phyloP scores from a whole-genome alignment of 768 basidiomycete species.

The Podaxis mareebaensis region DNA sequence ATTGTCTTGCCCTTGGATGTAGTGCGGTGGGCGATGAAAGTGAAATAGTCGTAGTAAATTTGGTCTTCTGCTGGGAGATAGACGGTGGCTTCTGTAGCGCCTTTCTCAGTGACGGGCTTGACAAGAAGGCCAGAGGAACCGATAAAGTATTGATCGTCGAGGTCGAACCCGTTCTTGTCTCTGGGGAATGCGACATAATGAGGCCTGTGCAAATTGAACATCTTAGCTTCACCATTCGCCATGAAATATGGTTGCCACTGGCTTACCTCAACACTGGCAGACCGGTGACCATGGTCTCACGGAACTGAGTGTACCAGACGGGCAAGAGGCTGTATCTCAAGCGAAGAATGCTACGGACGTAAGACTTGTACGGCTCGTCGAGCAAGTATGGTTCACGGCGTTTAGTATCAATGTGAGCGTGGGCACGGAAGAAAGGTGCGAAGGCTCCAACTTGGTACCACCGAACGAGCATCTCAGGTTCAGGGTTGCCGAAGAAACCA shows the following conservation, averaged over 20 bases:
- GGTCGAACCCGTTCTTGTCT: slow-evolving; percentile 78
- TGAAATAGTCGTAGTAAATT: slow-evolving; percentile 96
- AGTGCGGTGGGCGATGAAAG: slow-evolving; percentile 65
- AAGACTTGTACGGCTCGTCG: slow-evolving; percentile 85
- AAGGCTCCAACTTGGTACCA: slow-evolving; percentile 98
- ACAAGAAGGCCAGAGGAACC: slow-evolving; percentile 87
- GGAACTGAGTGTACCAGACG: slow-evolving; percentile 98
- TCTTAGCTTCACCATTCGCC: background rate
- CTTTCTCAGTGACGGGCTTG: slow-evolving; percentile 84
- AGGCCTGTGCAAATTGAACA: slow-evolving; percentile 55
- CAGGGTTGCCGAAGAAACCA: slow-evolving; percentile 98
- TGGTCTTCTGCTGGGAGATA: slow-evolving; percentile 84
- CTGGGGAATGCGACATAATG: slow-evolving; percentile 94
- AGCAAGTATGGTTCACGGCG: slow-evolving; percentile 93
- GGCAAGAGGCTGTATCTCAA: slow-evolving; percentile 87
- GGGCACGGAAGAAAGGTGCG: slow-evolving; percentile 97
- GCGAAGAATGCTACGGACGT: slow-evolving; percentile 75
- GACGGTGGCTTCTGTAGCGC: slow-evolving; percentile 64
- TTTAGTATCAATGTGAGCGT: slow-evolving; percentile 97
- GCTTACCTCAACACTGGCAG: slow-evolving; percentile 79
- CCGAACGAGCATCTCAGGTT: slow-evolving; percentile 89
- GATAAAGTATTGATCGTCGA: slow-evolving; percentile 95
- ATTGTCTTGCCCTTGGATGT: slow-evolving; percentile 63
- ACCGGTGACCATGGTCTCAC: slow-evolving; percentile 80
- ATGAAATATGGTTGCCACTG: background rate